Evolutionary conservation across 2,329 filamentous ascomycete genomes (phyloP), one percentile per base, ranked within the genome.

Genomic region (Nemania bipapillata): DNA sequence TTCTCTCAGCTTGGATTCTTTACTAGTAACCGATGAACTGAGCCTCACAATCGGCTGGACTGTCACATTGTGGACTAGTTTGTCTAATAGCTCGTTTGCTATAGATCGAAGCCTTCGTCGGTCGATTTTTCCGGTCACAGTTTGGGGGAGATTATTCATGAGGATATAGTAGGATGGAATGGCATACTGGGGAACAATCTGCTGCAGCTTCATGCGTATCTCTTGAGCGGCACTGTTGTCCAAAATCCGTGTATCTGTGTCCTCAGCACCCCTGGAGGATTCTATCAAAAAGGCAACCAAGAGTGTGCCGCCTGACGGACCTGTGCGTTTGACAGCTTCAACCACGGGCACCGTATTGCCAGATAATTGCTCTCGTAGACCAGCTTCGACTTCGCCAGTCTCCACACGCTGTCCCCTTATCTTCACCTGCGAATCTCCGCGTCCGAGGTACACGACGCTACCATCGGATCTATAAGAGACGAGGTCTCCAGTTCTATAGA

Each of bases 401-500:
- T 68, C 65, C 3, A 68, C 55, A 9, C 65, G 60, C 55, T 68
- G 65, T 9, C 65, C 65, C 8, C 40, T 35, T 20, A 68, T 60
- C 65, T 68, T 68, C 20, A 68, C 65, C 35, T 68, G 65, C 17
- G 37, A 52, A 37, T 68, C 65, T 28, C 47, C 6, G 12, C 65
- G 60, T 28, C 65, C 65, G 15, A 64, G 47, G 40, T 45, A 64
- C 11, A 32, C 11, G 4, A 68, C 20, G 6, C 17, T 61, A 5
- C 65, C 65, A 50, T 68, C 61, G 12, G 60, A 52, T 42, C 32
- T 59, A 17, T 64, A 68, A 11, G 17, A 35, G 0, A 64, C 65
- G 15, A 68, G 28, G 30, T 68, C 65, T 32, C 65, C 65, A 2
- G 65, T 68, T 24, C 49, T 59, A 24, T 68, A 68, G 17, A 68